Conservation (phyloP, 2,329 filamentous ascomycete species). For the Fusarium sp. region DNA sequence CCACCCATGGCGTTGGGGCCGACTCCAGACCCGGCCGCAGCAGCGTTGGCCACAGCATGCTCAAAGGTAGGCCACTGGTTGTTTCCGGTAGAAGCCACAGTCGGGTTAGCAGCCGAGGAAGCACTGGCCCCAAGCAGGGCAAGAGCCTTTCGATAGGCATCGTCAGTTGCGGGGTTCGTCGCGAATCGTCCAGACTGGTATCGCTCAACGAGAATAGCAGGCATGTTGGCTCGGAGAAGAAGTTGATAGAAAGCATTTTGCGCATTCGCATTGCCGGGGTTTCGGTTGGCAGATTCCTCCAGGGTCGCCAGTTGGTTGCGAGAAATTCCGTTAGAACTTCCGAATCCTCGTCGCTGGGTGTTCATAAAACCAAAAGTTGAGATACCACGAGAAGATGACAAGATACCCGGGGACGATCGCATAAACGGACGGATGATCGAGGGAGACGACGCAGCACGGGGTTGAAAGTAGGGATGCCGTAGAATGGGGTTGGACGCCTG, state of each 20-base stretch:
- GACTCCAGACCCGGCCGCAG: constrained; percentile 36
- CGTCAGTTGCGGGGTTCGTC: constrained; percentile 80
- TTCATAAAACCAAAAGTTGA: constrained; percentile 34
- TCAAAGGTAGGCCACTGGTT: constrained; percentile 49
- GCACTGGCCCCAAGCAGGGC: constrained; percentile 49
- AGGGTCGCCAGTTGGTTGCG: constrained; percentile 81
- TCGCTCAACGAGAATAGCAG: constrained; percentile 89
- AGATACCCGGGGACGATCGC: constrained; percentile 35
- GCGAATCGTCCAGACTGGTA: constrained; percentile 90
- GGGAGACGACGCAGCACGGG: constrained; percentile 27
- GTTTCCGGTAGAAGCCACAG: constrained; percentile 31
- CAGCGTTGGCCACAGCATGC: constrained; percentile 46
- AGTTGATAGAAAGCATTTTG: constrained; percentile 96
- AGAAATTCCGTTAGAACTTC: constrained; percentile 62
- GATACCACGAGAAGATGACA: constrained; percentile 34
- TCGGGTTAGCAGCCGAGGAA: constrained; percentile 41
- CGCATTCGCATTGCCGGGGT: constrained; percentile 85
- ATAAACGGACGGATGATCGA: constrained; percentile 43
- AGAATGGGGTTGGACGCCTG: constrained; percentile 45
- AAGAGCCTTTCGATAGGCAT: constrained; percentile 82
- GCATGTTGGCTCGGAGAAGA: constrained; percentile 91
- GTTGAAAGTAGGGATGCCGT: constrained; percentile 44
- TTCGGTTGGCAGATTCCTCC: constrained; percentile 93
- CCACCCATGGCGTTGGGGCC: constrained; percentile 65
- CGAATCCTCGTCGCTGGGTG: constrained; percentile 52